These are phyloP conservation scores for Hypoxylon sp. DNA, from an alignment of 2,329 filamentous ascomycete species.

Conservation along the genomic window DNA sequence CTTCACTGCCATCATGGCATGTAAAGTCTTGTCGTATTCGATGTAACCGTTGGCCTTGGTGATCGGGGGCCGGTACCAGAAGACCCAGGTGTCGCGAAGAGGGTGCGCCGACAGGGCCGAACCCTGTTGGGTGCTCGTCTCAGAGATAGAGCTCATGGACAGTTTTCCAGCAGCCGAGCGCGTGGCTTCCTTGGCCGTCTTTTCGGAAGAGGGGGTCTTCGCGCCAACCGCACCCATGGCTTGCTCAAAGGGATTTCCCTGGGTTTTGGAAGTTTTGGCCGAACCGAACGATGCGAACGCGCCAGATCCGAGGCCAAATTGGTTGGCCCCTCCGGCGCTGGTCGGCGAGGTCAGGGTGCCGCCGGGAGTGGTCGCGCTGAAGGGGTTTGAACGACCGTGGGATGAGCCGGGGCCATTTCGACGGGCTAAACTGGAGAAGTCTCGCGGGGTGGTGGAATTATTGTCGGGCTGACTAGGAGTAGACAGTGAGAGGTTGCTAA, in stretches of 20 bases:
- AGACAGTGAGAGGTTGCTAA: conserved; percentile 90
- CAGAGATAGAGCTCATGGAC: conserved; percentile 62
- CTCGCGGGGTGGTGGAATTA: conserved; percentile 60
- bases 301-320: conserved; percentile 93
- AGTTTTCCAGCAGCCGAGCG: conserved; percentile 52
- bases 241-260: conserved; percentile 83
- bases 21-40: conserved; percentile 97
- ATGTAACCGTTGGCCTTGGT: conserved; percentile 89
- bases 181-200: conserved; percentile 66
- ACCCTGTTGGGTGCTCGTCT: conserved; percentile 56
- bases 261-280: conserved; percentile 87
- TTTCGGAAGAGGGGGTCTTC: conserved; percentile 71
- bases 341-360: conserved; percentile 80
- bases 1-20: conserved; percentile 83
- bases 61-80: conserved; percentile 97
- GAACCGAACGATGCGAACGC: conserved; percentile 96
- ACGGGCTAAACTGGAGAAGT: conserved; percentile 63
- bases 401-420: conserved; percentile 78
- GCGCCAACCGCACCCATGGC: conserved; percentile 66
- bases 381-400: conserved; percentile 82
- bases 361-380: conserved; percentile 79
- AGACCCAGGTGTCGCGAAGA: conserved; percentile 90
- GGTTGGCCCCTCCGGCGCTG: conserved; percentile 73
- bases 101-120: conserved; percentile 64
- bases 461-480: conserved; percentile 69